phyloP scores from a whole-genome alignment of 371 early-diverging fungal species.

The Mucor lusitanicus region DNA sequence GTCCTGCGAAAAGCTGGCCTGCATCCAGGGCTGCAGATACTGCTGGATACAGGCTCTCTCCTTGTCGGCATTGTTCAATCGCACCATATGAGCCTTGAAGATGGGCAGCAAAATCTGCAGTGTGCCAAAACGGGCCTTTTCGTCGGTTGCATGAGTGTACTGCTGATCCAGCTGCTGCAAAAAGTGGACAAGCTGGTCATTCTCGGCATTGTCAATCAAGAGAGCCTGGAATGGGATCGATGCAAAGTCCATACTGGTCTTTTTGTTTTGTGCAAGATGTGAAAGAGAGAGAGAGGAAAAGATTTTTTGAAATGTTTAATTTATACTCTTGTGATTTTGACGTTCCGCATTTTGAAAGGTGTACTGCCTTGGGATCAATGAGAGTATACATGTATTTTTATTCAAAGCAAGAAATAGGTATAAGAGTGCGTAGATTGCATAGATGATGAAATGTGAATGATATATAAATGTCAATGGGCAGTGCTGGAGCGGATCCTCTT shows the following conservation, averaged over 20 bases:
- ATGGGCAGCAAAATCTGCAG: conserved; percentile 46
- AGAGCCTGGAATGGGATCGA: conserved; percentile 41
- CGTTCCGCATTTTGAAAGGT: neutral
- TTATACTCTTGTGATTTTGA: neutral
- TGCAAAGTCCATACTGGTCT: conserved; percentile 38
- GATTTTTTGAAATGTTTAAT: neutral
- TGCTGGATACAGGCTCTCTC: conserved; percentile 25
- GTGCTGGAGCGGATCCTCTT: neutral
- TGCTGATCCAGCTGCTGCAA: conserved; percentile 36
- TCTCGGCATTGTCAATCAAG: conserved; percentile 33
- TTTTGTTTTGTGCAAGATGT: neutral
- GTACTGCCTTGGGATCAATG: too few relatives aligned
- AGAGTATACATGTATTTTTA: too few relatives aligned
- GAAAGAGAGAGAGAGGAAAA: neutral
- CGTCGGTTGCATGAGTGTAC: conserved; percentile 34
- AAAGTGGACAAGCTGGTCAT: conserved; percentile 32
- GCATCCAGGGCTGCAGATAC: conserved; percentile 31
- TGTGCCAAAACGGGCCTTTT: conserved; percentile 44
- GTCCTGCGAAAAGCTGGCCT: conserved; percentile 36
- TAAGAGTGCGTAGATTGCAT: too few relatives aligned
- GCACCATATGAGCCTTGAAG: conserved; percentile 36
- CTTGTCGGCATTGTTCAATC: conserved; percentile 15
- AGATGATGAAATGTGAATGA: too few relatives aligned
- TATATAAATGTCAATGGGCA: neutral
- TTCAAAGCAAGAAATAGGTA: too few relatives aligned